Evolutionary conservation across 441 rosid species (phyloP).

Genomic region (Populus hybrid): DNA sequence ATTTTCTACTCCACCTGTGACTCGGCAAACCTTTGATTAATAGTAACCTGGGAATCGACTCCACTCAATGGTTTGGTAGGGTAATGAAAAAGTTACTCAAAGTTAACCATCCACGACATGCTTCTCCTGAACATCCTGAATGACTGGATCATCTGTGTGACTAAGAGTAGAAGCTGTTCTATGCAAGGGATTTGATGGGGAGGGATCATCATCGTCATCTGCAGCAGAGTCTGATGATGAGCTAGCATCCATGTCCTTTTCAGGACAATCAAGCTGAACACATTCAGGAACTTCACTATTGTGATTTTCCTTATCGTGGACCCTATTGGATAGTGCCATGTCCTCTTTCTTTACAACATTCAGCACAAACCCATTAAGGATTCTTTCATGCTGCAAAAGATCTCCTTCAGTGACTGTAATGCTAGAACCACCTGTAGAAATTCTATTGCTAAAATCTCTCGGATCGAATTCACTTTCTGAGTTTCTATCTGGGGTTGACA

Average conservation of each 20-base stretch:
- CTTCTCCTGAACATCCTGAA: constrained; percentile 13
- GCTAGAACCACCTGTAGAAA: constrained; percentile 37
- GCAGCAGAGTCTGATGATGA: constrained; percentile 60
- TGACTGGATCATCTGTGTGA: constrained; percentile 2
- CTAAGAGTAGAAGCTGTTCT: constrained; percentile 9
- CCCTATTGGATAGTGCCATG: constrained; percentile 29
- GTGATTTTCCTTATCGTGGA: constrained; percentile 32
- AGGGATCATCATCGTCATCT: constrained; percentile 26
- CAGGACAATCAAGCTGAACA: constrained; percentile 65
- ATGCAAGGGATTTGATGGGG: neutral
- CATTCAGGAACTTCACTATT: constrained; percentile 53
- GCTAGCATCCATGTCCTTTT: constrained; percentile 58
- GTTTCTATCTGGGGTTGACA: constrained; percentile 38
- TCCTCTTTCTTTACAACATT: constrained; percentile 65
- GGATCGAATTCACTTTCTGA: constrained; percentile 42
- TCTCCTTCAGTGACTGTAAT: constrained; percentile 75
- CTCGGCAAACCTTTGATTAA: neutral
- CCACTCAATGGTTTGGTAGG: neutral
- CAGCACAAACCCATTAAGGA: constrained; percentile 60
- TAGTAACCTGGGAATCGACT: neutral
- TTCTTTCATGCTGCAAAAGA: constrained; percentile 70
- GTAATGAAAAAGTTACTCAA: neutral
- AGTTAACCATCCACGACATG: constrained; percentile 9
- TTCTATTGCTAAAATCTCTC: constrained; percentile 34
- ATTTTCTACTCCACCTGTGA: neutral